Evolutionary conservation across 164 flowering plant species (phyloP).

Genomic region (Liriodendron chinense): DNA sequence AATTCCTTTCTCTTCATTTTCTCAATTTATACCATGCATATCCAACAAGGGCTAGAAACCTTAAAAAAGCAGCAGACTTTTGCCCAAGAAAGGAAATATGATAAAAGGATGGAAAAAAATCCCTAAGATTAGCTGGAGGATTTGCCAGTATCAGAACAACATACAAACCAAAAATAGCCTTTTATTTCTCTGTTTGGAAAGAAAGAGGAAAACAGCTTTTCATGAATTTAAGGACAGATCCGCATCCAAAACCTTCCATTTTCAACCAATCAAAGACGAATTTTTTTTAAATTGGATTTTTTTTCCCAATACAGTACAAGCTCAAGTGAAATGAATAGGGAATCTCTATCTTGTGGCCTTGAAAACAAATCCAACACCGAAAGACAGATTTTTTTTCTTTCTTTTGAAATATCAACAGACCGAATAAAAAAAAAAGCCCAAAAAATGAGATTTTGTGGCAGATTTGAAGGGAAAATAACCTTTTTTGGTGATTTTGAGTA

Average conservation of each 20-base stretch:
- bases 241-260: background rate
- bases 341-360: no score
- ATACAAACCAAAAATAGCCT: background rate
- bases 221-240: background rate
- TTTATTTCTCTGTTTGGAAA: background rate
- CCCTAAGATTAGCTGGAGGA: background rate
- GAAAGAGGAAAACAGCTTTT: background rate
- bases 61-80: background rate
- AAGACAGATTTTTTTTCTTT: background rate
- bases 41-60: background rate
- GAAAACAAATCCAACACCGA: background rate
- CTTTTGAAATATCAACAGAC: background rate
- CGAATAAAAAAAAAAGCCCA: background rate
- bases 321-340: no score
- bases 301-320: no score
- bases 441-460: background rate
- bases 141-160: background rate
- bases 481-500: background rate
- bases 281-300: no score
- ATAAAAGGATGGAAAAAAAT: background rate
- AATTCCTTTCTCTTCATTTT: no score
- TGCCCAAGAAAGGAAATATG: slow-evolving; percentile 8
- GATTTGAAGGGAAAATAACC: background rate
- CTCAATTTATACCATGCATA: no score
- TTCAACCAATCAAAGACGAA: background rate